A percentile compares a stretch with the other conserved stretches of the same genome.
These are phyloP conservation scores for Rosa persica DNA, from an alignment of 306 rosid genomes.

Conservation along the genomic window DNA sequence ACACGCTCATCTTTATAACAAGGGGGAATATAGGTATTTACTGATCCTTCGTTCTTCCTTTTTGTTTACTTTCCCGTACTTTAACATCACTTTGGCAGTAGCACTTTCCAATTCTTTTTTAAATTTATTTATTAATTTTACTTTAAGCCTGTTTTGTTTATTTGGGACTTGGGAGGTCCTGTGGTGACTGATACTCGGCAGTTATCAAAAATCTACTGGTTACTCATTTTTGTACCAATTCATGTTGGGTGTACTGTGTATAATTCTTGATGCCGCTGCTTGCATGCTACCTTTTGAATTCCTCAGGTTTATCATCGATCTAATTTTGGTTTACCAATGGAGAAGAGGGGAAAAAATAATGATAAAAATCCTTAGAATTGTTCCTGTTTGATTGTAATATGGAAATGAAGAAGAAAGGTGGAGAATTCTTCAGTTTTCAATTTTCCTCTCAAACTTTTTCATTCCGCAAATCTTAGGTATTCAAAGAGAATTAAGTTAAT, in stretches of 20 bases:
- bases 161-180: not conserved
- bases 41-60: slow-evolving; percentile 12
- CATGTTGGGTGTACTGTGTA: not conserved
- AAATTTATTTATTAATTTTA: too few relatives aligned
- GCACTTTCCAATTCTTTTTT: not conserved
- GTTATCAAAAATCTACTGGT: not conserved
- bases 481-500: not conserved
- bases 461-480: not conserved
- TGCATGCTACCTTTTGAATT: not conserved
- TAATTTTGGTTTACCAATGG: not conserved
- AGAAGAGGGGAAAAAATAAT: not conserved
- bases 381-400: not conserved
- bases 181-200: not conserved
- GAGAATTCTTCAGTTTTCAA: not conserved
- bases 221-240: not conserved
- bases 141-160: not conserved
- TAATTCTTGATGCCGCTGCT: not conserved
- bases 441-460: not conserved
- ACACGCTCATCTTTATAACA: slow-evolving; percentile 92
- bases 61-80: not conserved
- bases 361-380: not conserved
- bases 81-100: not conserved
- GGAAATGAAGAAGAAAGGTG: slow-evolving; percentile 1
- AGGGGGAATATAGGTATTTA: slow-evolving; percentile 91
- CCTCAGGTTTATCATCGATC: not conserved